Base-by-base conservation (phyloP, 2,329 filamentous ascomycete genomes). In the Nannizziopsis barbatae region DNA sequence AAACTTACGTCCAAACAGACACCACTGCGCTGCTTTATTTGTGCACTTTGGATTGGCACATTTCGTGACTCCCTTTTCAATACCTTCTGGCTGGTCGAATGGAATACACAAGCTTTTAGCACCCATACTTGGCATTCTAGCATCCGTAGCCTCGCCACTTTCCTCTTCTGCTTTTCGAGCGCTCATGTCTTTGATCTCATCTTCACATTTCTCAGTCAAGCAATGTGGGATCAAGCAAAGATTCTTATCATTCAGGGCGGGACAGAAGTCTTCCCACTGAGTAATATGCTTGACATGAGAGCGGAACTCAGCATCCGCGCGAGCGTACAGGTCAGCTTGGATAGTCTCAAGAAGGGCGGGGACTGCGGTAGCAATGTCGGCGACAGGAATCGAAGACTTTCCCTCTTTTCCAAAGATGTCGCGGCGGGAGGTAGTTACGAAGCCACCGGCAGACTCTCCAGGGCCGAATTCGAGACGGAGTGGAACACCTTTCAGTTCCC, bases 401-500 rank as follows among this genome's bases (percentile, higher is more conserved):
- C 83, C 84, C 1, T 74, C 73, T 59, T 71, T 73, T 15, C 67
- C 67, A 32, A 63, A 64, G 35, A 84, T 84, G 65, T 98, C 92
- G 60, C 93, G 86, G 60, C 92, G 86, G 17, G 89, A 86, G 54
- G 79, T 86, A 54, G 83, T 86, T 57, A 96, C 83, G 37, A 89
- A 84, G 50, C 84, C 79, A 64, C 89, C 86, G 55, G 85, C 86
- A 10, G 84, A 83, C 63, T 96, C 92, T 70, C 94, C 94, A 60
- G 92, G 90, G 5, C 93, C 93, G 62, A 95, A 95, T 68, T 98
- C 92, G 51, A 98, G 76, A 51, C 92, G 84, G 33, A 98, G 78
- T 41, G 93, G 92, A 37, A 96, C 84, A 64, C 93, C 92, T 71
- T 90, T 93, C 59, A 96, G 76, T 68, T 98, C 93, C 87, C 88